A percentile compares a stretch with the other conserved stretches of the same genome.
Evolutionary conservation across 148 eudicot genomes (phyloP).

Genomic region (Nepenthes mirabilis): DNA sequence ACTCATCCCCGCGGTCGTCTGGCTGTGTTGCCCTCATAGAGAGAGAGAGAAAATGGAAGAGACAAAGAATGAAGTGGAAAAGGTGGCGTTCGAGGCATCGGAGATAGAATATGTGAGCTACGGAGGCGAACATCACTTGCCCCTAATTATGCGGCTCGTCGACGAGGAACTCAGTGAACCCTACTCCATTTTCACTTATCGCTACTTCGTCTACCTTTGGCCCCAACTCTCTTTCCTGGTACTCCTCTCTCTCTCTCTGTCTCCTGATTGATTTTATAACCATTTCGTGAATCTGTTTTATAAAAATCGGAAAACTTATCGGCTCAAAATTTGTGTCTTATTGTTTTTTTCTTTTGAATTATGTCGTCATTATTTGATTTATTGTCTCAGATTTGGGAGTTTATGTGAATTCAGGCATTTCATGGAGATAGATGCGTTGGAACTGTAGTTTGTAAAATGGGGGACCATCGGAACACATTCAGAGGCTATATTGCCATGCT

Average conservation of each 20-base stretch:
- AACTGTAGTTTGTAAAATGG: constrained; percentile 95
- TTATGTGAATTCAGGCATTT: constrained; percentile 43
- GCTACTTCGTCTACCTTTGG: constrained; percentile 98
- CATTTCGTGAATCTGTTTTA: too few relatives aligned
- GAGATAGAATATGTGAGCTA: constrained; percentile 77
- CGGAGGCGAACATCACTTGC: constrained; percentile 87
- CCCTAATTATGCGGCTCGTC: constrained; percentile 78
- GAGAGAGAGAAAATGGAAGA: constrained; percentile 6
- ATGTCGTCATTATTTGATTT: not conserved
- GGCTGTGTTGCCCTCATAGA: too few relatives aligned
- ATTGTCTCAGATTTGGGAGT: not conserved
- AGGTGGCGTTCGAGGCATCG: constrained; percentile 22
- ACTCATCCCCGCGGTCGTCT: too few relatives aligned
- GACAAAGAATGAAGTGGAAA: not conserved
- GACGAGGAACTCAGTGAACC: constrained; percentile 94
- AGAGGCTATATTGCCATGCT: constrained; percentile 99
- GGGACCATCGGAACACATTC: constrained; percentile 70
- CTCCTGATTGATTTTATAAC: not conserved
- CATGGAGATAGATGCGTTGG: constrained; percentile 81
- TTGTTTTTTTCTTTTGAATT: not conserved
- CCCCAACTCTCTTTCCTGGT: constrained; percentile 86
- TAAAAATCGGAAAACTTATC: not conserved
- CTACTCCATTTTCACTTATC: constrained; percentile 95
- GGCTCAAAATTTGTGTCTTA: not conserved
- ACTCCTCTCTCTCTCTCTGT: constrained; percentile 2